phyloP scores from a whole-genome alignment of 805 yeast genomes.

The Candida palmyrensis region DNA sequence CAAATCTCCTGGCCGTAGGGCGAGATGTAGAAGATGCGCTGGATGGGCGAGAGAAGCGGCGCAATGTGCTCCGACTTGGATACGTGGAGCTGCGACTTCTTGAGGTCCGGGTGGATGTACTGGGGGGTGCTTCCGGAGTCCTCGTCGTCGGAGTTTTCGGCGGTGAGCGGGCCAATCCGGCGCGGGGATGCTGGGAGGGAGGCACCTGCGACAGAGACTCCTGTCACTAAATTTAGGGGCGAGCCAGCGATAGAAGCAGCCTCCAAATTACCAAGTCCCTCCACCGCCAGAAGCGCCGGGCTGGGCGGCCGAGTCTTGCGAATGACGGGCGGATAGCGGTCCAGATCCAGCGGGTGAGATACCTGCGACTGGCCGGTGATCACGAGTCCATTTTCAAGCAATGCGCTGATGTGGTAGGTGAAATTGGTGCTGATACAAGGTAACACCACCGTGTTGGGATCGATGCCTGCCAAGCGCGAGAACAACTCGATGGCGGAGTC shows the following conservation, averaged over 20 bases:
- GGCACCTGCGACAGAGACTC: no score
- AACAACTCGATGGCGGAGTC: slow-evolving; percentile 80
- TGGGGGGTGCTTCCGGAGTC: slow-evolving; percentile 43
- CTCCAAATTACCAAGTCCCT: slow-evolving; percentile 3
- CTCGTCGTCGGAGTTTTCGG: slow-evolving; percentile 12
- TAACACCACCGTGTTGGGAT: slow-evolving; percentile 49
- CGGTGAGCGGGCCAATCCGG: not conserved
- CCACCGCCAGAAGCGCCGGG: slow-evolving; percentile 12
- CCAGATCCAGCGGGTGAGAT: slow-evolving; percentile 65
- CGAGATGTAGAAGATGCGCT: slow-evolving; percentile 71
- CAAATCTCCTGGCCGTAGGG: slow-evolving; percentile 84
- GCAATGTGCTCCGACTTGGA: slow-evolving; percentile 47
- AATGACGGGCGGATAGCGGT: slow-evolving; percentile 22
- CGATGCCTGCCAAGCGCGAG: slow-evolving; percentile 56
- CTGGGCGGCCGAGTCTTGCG: slow-evolving; percentile 17
- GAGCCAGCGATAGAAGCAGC: not conserved
- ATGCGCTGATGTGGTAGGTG: slow-evolving; percentile 81
- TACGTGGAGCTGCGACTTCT: slow-evolving; percentile 70
- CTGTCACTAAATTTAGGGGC: no score
- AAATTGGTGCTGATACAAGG: slow-evolving; percentile 85
- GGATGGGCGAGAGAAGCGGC: slow-evolving; percentile 72
- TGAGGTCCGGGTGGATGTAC: slow-evolving; percentile 75
- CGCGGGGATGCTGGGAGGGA: no score
- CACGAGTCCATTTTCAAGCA: slow-evolving; percentile 59
- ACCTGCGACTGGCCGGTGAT: slow-evolving; percentile 92